phyloP scores from a whole-genome alignment of 352 stramenopile species.

The Peronospora farinosa region DNA sequence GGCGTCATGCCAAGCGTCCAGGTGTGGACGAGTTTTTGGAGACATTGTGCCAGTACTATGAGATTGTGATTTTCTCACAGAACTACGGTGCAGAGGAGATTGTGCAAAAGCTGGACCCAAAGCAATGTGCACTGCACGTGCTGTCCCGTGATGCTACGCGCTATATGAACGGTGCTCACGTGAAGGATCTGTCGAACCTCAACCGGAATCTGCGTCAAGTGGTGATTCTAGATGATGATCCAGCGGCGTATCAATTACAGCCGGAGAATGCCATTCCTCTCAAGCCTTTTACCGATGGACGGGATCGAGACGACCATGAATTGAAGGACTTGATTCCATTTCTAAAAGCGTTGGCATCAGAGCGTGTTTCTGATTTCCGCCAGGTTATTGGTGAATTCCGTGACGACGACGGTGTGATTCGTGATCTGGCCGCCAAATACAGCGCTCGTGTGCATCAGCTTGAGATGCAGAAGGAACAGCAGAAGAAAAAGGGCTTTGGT shows the following conservation, averaged over 20 bases:
- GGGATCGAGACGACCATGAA: constrained; percentile 71
- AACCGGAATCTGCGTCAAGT: constrained; percentile 79
- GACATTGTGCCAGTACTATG: constrained; percentile 79
- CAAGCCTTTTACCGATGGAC: constrained; percentile 69
- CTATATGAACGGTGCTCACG: constrained; percentile 76
- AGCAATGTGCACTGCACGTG: constrained; percentile 77
- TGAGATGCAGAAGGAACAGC: constrained; percentile 75
- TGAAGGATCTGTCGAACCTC: constrained; percentile 76
- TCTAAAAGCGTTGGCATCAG: constrained; percentile 71
- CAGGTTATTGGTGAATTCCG: constrained; percentile 68
- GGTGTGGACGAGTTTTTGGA: constrained; percentile 84
- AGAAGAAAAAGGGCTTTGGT: constrained; percentile 77
- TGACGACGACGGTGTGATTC: constrained; percentile 75
- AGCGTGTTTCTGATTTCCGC: constrained; percentile 74
- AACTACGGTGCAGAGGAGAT: constrained; percentile 81
- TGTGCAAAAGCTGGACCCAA: constrained; percentile 71
- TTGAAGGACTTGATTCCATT: constrained; percentile 83
- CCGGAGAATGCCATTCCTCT: constrained; percentile 80
- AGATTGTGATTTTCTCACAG: constrained; percentile 86
- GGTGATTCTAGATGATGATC: constrained; percentile 81
- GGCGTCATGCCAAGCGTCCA: constrained; percentile 81
- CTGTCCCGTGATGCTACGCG: constrained; percentile 77
- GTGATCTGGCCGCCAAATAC: constrained; percentile 74
- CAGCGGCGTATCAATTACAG: constrained; percentile 74
- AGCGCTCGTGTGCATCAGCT: constrained; percentile 64